A percentile compares a stretch with the other conserved stretches of the same genome.
phyloP scores from a whole-genome alignment of 495 filamentous ascomycete genomes.

The Lasiosphaeria miniovina region DNA sequence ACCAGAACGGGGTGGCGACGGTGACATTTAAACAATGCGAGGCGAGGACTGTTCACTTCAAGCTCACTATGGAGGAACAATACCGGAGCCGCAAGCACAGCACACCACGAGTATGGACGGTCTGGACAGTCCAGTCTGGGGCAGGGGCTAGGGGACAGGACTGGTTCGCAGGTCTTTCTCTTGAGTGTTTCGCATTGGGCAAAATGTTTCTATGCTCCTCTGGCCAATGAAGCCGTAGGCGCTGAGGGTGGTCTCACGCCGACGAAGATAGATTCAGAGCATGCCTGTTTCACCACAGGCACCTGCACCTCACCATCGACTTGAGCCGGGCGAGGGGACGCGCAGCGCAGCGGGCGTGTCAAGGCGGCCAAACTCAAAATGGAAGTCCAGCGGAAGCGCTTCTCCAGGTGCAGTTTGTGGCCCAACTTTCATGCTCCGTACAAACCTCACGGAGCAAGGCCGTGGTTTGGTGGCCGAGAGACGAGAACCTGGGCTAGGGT shows the following conservation, averaged over 20 bases:
- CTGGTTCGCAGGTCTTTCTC: slow-evolving; percentile 19
- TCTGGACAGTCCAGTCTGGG: not conserved
- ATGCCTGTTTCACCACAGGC: slow-evolving; percentile 20
- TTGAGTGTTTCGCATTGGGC: slow-evolving; percentile 33
- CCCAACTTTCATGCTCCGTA: too few species aligned
- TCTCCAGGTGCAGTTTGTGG: not conserved
- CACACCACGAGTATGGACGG: not conserved
- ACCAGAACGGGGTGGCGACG: not conserved
- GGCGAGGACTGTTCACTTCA: not conserved
- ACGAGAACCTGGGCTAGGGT: too few species aligned
- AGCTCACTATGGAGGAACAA: too few species aligned
- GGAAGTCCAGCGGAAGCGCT: not conserved
- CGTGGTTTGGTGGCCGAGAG: too few species aligned
- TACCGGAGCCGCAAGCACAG: not conserved
- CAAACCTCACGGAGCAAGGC: too few species aligned
- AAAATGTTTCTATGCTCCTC: slow-evolving; percentile 24
- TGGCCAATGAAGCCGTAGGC: slow-evolving; percentile 37
- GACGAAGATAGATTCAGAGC: slow-evolving; percentile 9
- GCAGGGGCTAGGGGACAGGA: slow-evolving; percentile 21
- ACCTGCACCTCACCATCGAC: slow-evolving; percentile 3
- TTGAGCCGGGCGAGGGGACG: slow-evolving; percentile 13
- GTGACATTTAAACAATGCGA: slow-evolving; percentile 3
- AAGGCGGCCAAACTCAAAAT: not conserved
- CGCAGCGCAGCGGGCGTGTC: not conserved
- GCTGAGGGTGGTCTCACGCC: slow-evolving; percentile 21